A percentile compares a stretch with the other conserved stretches of the same genome.
Evolutionary conservation across 2,329 filamentous ascomycete genomes (phyloP).

Genomic region (Verticillium dahliae): DNA sequence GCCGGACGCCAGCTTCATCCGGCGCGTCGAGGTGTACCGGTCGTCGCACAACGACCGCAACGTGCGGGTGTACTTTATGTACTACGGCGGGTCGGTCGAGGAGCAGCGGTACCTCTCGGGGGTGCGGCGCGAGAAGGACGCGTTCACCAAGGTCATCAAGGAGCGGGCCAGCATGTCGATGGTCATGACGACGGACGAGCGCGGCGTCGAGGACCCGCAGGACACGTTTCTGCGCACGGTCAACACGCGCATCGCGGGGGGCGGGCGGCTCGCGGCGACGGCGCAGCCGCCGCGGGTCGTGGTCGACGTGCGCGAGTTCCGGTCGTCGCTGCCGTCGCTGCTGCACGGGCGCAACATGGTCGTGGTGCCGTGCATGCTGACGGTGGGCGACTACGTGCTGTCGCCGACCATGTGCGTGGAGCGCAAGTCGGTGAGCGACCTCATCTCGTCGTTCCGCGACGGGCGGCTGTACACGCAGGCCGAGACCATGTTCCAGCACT

Average conservation of each 20-base stretch:
- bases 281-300: conserved; percentile 84
- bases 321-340: conserved; percentile 84
- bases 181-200: conserved; percentile 68
- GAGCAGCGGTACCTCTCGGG: conserved; percentile 88
- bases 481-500: conserved; percentile 91
- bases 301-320: conserved; percentile 93
- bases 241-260: conserved; percentile 94
- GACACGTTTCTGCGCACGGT: conserved; percentile 90
- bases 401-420: conserved; percentile 89
- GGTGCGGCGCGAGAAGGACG: conserved; percentile 91
- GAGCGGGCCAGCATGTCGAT: conserved; percentile 91
- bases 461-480: conserved; percentile 88
- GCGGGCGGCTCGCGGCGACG: conserved; percentile 76
- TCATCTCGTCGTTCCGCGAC: conserved; percentile 87
- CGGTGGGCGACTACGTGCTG: conserved; percentile 92
- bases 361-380: conserved; percentile 90
- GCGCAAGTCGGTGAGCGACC: conserved; percentile 85
- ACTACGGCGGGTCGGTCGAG: conserved; percentile 90
- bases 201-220: conserved; percentile 71
- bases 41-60: conserved; percentile 87
- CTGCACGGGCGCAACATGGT: conserved; percentile 84
- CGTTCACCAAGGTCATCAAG: conserved; percentile 90
- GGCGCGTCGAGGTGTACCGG: conserved; percentile 89
- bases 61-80: conserved; percentile 93
- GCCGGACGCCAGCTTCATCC: conserved; percentile 88